phyloP scores from a whole-genome alignment of 768 basidiomycete genomes.

The Cyclocybe aegerita region DNA sequence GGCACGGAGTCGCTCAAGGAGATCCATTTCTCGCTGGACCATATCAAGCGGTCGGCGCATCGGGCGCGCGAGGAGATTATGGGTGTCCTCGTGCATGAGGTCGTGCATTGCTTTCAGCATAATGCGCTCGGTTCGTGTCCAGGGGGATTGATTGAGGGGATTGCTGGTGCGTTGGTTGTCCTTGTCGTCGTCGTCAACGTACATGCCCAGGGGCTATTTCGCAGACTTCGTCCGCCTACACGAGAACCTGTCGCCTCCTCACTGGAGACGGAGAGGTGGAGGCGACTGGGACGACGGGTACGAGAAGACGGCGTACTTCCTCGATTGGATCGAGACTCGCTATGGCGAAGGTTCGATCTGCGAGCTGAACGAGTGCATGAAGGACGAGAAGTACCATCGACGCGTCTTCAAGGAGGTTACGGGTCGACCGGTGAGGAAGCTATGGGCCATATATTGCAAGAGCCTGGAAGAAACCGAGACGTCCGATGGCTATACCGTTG shows the following conservation, averaged over 20 bases:
- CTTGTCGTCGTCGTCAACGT: background rate
- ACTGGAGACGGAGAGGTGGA: slow-evolving; percentile 56
- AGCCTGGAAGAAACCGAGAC: slow-evolving; percentile 24
- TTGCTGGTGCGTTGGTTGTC: slow-evolving; percentile 58
- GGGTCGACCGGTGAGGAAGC: slow-evolving; percentile 47
- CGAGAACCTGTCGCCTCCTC: slow-evolving; percentile 60
- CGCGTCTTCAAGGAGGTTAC: slow-evolving; percentile 52
- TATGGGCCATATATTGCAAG: slow-evolving; percentile 60
- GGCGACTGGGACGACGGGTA: slow-evolving; percentile 77
- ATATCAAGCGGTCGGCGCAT: slow-evolving; percentile 45
- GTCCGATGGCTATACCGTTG: background rate
- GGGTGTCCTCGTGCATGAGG: slow-evolving; percentile 74
- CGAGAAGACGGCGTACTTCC: slow-evolving; percentile 70
- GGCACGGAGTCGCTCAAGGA: slow-evolving; percentile 62
- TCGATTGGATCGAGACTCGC: slow-evolving; percentile 62
- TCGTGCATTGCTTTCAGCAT: slow-evolving; percentile 80
- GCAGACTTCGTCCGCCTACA: slow-evolving; percentile 72
- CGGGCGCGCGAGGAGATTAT: slow-evolving; percentile 59
- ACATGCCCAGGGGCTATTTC: background rate
- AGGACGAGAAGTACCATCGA: slow-evolving; percentile 47
- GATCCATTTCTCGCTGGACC: slow-evolving; percentile 69
- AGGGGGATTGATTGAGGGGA: slow-evolving; percentile 73
- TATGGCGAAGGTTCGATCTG: slow-evolving; percentile 54
- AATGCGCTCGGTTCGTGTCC: slow-evolving; percentile 61
- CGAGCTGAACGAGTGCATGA: slow-evolving; percentile 57